A percentile compares a stretch with the other conserved stretches of the same genome.
phyloP scores from a whole-genome alignment of 192 early-diverging fungal genomes.

The Linderina pennispora region DNA sequence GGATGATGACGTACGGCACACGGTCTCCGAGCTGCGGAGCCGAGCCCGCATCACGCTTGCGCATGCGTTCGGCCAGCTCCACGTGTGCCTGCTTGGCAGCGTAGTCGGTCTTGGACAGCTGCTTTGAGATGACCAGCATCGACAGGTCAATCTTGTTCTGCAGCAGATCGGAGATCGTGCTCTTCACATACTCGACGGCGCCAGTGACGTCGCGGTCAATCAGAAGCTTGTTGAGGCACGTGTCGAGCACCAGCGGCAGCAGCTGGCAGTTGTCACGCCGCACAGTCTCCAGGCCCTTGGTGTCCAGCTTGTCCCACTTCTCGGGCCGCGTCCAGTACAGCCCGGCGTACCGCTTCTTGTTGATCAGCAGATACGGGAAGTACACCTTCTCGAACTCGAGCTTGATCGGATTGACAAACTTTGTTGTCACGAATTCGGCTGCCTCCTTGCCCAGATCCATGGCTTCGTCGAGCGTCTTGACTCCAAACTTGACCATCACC shows the following conservation, averaged over 20 bases:
- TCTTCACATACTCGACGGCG: constrained; percentile 82
- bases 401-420: constrained; percentile 91
- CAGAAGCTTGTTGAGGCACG: constrained; percentile 81
- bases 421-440: constrained; percentile 74
- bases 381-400: constrained; percentile 99
- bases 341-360: constrained; percentile 98
- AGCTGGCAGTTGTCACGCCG: constrained; percentile 93
- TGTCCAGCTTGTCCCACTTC: constrained; percentile 93
- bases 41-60: constrained; percentile 92
- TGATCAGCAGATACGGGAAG: constrained; percentile 94
- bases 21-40: constrained; percentile 94
- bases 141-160: constrained; percentile 98
- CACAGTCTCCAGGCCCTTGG: constrained; percentile 98
- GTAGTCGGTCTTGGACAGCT: constrained; percentile 92
- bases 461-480: constrained; percentile 64
- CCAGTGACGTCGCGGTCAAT: constrained; percentile 83
- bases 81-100: constrained; percentile 93
- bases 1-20: constrained; percentile 94
- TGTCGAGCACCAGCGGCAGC: constrained; percentile 88
- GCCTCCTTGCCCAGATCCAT: constrained; percentile 87
- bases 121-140: constrained; percentile 94
- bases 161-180: constrained; percentile 83
- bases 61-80: constrained; percentile 95
- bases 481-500: constrained; percentile 98
- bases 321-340: constrained; percentile 94